Base-by-base conservation (phyloP, 2,329 filamentous ascomycete species). In the Bipolaris victoriae region DNA sequence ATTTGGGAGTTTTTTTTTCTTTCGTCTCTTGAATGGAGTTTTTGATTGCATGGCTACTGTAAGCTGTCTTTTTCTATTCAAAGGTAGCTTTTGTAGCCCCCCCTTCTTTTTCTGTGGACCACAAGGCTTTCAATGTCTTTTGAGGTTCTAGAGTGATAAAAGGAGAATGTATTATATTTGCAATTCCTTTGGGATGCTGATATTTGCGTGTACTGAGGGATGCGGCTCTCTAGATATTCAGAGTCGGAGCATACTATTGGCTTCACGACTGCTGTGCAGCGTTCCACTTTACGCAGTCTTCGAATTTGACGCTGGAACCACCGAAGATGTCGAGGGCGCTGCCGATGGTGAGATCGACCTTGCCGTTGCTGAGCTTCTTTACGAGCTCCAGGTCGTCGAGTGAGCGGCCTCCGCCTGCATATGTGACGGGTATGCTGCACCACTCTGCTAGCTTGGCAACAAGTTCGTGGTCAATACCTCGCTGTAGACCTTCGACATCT, bases 311-410 rank as follows among this genome's bases (percentile, higher is more conserved):
- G 1, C 91, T 90, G 16, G 82, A 87, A 1, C 95, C 95, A 7
- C 95, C 95, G 76, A 99, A 99, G 64, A 97, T 92, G 78, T 99
- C 95, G 68, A 99, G 79, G 1, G 95, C 95, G 75, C 95, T 98
- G 11, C 95, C 95, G 72, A 98, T 98, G 0, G 95, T 99, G 67
- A 99, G 81, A 73, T 99, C 93, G 20, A 98, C 88, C 73, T 88
- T 91, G 26, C 92, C 92, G 35, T 79, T 76, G 76, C 94, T 97
- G 63, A 97, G 80, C 40, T 78, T 78, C 79, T 92, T 90, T 9
- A 99, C 95, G 35, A 87, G 82, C 57, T 95, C 90, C 26, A 99
- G 79, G 71, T 99, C 95, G 45, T 88, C 84, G 36, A 98, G 79
- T 68, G 87, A 88, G 52, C 91, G 86, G 39, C 92, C 95, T n/a